Evolutionary conservation across 805 yeast genomes (phyloP).

Genomic region (Saccharomyces paradoxus): DNA sequence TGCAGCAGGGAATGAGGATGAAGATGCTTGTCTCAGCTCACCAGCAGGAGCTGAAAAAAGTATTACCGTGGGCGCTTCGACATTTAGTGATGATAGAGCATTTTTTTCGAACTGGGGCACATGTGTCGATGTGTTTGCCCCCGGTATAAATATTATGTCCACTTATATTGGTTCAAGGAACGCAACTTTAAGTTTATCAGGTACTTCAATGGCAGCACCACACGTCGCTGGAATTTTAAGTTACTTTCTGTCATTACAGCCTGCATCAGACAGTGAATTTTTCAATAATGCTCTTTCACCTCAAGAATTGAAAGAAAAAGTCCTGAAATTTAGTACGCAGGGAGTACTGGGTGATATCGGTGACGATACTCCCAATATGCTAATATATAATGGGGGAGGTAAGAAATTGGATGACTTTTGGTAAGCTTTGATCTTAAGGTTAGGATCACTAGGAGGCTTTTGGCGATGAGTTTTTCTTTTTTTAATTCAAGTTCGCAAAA

Average conservation of each 20-base stretch:
- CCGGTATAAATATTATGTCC: constrained; percentile 83
- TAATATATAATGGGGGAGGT: constrained; percentile 80
- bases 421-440: constrained; percentile 18
- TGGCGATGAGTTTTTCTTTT: neutral
- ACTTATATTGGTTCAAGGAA: constrained; percentile 70
- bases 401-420: constrained; percentile 60
- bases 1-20: constrained; percentile 93
- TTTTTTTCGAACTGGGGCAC: constrained; percentile 91
- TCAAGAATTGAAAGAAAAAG: constrained; percentile 65
- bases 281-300: constrained; percentile 51
- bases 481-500: neutral
- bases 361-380: constrained; percentile 64
- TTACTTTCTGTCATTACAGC: constrained; percentile 81
- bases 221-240: constrained; percentile 89
- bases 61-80: constrained; percentile 92
- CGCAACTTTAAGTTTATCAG: constrained; percentile 78
- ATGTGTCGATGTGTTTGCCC: constrained; percentile 95
- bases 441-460: neutral
- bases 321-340: constrained; percentile 61
- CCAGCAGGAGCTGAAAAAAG: constrained; percentile 85
- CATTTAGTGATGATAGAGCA: constrained; percentile 83
- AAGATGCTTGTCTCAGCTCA: constrained; percentile 85
- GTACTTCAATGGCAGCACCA: constrained; percentile 98
- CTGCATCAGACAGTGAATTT: constrained; percentile 60
- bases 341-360: constrained; percentile 54